These are phyloP conservation scores for Phialophora macrospora DNA, from an alignment of 2,329 filamentous ascomycete species.

Conservation along the genomic window DNA sequence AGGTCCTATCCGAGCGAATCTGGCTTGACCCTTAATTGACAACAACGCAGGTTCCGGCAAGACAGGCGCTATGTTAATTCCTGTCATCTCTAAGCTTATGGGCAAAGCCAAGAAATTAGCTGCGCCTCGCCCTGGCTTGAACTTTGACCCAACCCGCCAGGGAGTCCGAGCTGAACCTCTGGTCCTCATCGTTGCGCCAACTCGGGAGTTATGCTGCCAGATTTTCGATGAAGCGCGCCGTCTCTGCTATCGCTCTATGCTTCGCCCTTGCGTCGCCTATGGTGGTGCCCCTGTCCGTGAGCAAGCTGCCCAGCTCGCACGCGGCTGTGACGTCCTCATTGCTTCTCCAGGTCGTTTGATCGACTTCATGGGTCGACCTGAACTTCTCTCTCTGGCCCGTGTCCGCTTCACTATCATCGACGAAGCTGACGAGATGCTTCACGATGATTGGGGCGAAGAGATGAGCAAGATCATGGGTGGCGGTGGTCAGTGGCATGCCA, in stretches of 20 bases:
- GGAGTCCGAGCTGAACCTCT: conserved; percentile 79
- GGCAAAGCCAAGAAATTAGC: conserved; percentile 90
- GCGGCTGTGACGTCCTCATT: conserved; percentile 88
- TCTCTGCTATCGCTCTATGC: conserved; percentile 91
- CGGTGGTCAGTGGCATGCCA: conserved; percentile 66
- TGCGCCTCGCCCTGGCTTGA: conserved; percentile 70
- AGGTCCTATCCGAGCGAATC: conserved; percentile 39
- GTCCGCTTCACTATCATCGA: conserved; percentile 82
- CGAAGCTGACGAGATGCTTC: conserved; percentile 92
- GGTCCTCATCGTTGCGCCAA: conserved; percentile 82
- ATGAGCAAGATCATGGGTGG: conserved; percentile 77
- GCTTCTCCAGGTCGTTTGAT: conserved; percentile 84
- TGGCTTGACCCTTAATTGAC: conserved; percentile 3
- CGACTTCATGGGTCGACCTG: conserved; percentile 75
- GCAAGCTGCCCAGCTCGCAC: conserved; percentile 73
- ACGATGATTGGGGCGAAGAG: conserved; percentile 76
- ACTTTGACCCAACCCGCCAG: conserved; percentile 58
- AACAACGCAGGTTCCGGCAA: conserved; percentile 81
- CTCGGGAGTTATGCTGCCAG: conserved; percentile 87
- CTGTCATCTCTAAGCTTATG: conserved; percentile 88
- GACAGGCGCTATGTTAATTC: conserved; percentile 89
- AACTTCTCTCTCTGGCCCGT: conserved; percentile 72
- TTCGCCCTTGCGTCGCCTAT: conserved; percentile 88
- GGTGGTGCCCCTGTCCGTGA: conserved; percentile 75
- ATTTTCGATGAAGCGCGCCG: conserved; percentile 94